These are phyloP conservation scores for Zygoascus ofunaensis DNA, from an alignment of 805 yeast genomes.

Conservation along the genomic window DNA sequence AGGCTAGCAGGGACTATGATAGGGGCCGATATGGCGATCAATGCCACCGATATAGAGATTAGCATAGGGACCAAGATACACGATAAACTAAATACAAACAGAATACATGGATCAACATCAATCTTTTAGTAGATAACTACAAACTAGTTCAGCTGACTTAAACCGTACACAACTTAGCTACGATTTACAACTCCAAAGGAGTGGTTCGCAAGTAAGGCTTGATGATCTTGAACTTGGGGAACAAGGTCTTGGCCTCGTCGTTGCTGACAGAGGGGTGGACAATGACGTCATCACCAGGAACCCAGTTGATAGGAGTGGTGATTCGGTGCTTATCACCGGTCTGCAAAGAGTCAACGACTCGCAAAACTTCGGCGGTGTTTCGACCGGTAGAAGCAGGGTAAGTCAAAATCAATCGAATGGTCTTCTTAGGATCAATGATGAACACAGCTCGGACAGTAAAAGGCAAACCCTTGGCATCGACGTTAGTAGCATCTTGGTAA, in stretches of 20 bases:
- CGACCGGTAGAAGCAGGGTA: constrained; percentile 95
- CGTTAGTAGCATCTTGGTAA: constrained; percentile 73
- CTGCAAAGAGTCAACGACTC: constrained; percentile 88
- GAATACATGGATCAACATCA: too few species aligned
- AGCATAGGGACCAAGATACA: too few species aligned
- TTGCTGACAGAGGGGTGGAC: constrained; percentile 84
- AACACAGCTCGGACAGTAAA: constrained; percentile 90
- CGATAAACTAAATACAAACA: too few species aligned
- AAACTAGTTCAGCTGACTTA: too few species aligned
- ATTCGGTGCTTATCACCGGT: constrained; percentile 77
- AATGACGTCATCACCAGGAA: constrained; percentile 83
- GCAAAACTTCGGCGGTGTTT: constrained; percentile 86
- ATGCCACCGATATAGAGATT: too few species aligned
- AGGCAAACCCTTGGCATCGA: constrained; percentile 63
- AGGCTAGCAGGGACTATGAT: too few species aligned
- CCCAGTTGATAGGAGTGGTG: constrained; percentile 93
- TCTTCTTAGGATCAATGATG: constrained; percentile 86
- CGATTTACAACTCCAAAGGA: too few species aligned
- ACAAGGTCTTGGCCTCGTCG: constrained; percentile 74
- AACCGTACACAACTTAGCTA: too few species aligned
- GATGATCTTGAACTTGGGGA: constrained; percentile 80
- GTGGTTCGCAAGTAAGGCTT: constrained; percentile 88
- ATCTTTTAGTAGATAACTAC: too few species aligned
- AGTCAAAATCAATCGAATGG: constrained; percentile 75
- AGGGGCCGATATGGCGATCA: too few species aligned